Conservation (phyloP, 306 rosid species). For the Cicer arietinum region DNA sequence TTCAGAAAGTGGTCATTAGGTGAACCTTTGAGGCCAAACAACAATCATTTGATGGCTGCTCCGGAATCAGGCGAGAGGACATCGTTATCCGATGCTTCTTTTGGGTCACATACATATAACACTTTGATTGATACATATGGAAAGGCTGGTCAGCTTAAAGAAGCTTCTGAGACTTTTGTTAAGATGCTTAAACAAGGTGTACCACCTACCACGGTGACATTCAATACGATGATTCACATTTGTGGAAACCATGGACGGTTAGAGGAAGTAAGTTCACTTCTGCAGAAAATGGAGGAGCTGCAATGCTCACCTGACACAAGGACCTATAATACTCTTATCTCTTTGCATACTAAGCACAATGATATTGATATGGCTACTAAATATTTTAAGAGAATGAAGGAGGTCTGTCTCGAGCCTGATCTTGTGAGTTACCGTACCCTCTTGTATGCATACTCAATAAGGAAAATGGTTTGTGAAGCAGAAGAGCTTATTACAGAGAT, state of each 20-base stretch:
- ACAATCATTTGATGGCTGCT: slow-evolving; percentile 22
- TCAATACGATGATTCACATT: slow-evolving; percentile 94
- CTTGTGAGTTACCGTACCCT: slow-evolving; percentile 85
- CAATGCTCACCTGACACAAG: slow-evolving; percentile 77
- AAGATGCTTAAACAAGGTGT: slow-evolving; percentile 83
- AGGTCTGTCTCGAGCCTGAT: slow-evolving; percentile 65
- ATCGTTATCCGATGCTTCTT: slow-evolving; percentile 39
- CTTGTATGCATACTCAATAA: slow-evolving; percentile 85
- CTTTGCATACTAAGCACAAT: slow-evolving; percentile 67
- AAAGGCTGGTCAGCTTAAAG: slow-evolving; percentile 82
- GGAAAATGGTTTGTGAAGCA: slow-evolving; percentile 76
- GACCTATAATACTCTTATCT: slow-evolving; percentile 83
- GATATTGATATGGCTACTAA: slow-evolving; percentile 67
- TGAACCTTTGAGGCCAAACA: slow-evolving; percentile 50
- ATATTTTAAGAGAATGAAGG: slow-evolving; percentile 71
- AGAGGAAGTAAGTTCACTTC: slow-evolving; percentile 70
- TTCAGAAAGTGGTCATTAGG: slow-evolving; percentile 74
- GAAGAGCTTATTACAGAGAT: slow-evolving; percentile 73
- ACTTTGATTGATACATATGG: slow-evolving; percentile 87
- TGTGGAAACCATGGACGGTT: slow-evolving; percentile 84
- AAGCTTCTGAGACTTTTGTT: slow-evolving; percentile 76
- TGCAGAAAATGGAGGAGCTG: slow-evolving; percentile 86
- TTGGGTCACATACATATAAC: slow-evolving; percentile 82
- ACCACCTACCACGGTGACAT: slow-evolving; percentile 82
- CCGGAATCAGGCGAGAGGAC: slow-evolving; percentile 37